phyloP scores from a whole-genome alignment of 176 grass and related monocot species.

The Aegilops longissima region DNA sequence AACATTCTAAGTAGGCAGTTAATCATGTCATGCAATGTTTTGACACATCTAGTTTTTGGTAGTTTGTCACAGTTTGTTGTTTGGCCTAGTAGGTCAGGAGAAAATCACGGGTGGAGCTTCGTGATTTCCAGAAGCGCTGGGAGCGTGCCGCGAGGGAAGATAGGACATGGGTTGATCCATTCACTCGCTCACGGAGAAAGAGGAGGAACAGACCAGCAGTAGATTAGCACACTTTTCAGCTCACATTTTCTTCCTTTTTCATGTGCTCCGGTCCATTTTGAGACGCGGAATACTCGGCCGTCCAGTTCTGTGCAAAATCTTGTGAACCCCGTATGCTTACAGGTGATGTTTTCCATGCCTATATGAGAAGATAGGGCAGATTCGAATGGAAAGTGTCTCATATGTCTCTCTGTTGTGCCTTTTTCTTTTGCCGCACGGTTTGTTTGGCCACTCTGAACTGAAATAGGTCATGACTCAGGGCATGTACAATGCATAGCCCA shows the following conservation, averaged over 20 bases:
- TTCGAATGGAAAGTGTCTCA: neutral
- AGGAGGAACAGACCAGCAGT: slow-evolving; percentile 24
- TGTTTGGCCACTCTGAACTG: too few relatives aligned
- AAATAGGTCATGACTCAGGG: too few relatives aligned
- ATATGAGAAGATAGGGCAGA: neutral
- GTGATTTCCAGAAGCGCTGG: slow-evolving; percentile 66
- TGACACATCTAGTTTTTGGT: neutral
- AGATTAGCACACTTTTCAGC: slow-evolving; percentile 20
- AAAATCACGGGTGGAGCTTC: slow-evolving; percentile 55
- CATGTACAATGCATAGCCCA: too few relatives aligned
- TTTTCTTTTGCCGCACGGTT: neutral
- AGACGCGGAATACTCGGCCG: neutral
- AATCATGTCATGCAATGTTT: neutral
- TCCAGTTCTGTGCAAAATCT: neutral
- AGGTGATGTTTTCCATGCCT: neutral
- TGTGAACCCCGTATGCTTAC: neutral
- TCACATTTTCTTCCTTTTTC: neutral
- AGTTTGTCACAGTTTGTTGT: neutral
- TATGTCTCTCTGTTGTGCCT: neutral
- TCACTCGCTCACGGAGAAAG: slow-evolving; percentile 32
- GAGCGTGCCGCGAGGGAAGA: slow-evolving; percentile 61
- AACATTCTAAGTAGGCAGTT: neutral
- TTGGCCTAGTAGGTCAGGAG: slow-evolving; percentile 45
- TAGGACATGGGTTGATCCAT: slow-evolving; percentile 64
- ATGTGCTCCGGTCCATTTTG: neutral